These are phyloP conservation scores for Grigorovia humatica DNA, from an alignment of 805 yeast species.

Conservation along the genomic window DNA sequence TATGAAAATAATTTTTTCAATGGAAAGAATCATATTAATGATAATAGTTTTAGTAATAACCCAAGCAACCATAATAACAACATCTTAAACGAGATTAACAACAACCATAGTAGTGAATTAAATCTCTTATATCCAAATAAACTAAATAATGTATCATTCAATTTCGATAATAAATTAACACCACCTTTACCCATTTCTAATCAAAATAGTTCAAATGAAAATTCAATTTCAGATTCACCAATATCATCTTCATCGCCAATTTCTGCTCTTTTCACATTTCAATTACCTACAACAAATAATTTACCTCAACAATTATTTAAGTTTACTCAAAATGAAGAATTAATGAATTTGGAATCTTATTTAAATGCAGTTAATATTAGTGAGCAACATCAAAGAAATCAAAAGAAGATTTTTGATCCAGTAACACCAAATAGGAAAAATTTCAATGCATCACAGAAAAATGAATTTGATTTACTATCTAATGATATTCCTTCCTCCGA, in stretches of 20 bases:
- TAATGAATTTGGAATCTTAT: slow-evolving; percentile 23
- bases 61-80: not conserved
- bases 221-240: slow-evolving; percentile 13
- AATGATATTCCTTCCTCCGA: not conserved
- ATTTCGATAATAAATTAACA: not conserved
- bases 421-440: not conserved
- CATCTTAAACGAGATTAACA: not conserved
- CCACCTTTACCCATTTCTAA: not conserved
- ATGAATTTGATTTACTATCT: not conserved
- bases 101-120: not conserved
- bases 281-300: slow-evolving; percentile 18
- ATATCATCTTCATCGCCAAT: slow-evolving; percentile 25
- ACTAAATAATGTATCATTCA: not conserved
- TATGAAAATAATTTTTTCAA: not conserved
- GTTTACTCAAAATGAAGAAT: slow-evolving; percentile 23
- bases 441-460: not conserved
- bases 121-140: not conserved
- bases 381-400: slow-evolving; percentile 15
- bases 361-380: slow-evolving; percentile 24
- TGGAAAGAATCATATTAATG: not conserved
- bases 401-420: not conserved
- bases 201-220: not conserved
- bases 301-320: slow-evolving; percentile 16
- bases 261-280: slow-evolving; percentile 24
- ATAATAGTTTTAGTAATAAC: not conserved